Evolutionary conservation across 2,329 filamentous ascomycete genomes (phyloP).

Genomic region (Bipolaris sorokiniana): DNA sequence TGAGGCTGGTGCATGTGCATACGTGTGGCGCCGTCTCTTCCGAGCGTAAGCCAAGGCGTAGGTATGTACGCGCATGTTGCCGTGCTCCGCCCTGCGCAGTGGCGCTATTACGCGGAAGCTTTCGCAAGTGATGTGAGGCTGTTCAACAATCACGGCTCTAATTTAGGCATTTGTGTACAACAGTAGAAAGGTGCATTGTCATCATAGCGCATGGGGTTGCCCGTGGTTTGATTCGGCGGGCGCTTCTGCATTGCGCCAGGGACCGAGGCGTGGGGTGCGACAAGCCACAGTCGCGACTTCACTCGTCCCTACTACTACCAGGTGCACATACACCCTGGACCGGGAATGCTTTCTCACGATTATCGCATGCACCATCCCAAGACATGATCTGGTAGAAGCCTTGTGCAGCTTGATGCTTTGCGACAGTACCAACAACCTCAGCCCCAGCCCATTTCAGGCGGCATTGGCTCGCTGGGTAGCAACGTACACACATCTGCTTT

Average conservation of each 20-base stretch:
- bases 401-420: slow-evolving; percentile 14
- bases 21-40: slow-evolving; percentile 36
- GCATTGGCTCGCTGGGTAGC: slow-evolving; percentile 22
- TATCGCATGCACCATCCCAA: background rate
- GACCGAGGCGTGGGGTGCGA: slow-evolving; percentile 33
- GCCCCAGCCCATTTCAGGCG: slow-evolving; percentile 13
- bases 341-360: background rate
- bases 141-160: background rate
- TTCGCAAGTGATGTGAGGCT: slow-evolving; percentile 30
- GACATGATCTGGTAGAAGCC: background rate
- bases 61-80: slow-evolving; percentile 25
- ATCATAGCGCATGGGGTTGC: slow-evolving; percentile 26
- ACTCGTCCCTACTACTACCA: background rate
- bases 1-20: slow-evolving; percentile 41
- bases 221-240: slow-evolving; percentile 17
- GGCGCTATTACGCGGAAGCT: slow-evolving; percentile 40
- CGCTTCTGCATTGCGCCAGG: slow-evolving; percentile 20
- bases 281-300: slow-evolving; percentile 33
- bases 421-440: slow-evolving; percentile 21
- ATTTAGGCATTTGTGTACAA: background rate
- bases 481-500: slow-evolving; percentile 14
- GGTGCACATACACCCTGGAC: background rate
- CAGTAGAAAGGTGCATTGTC: slow-evolving; percentile 1
- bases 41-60: slow-evolving; percentile 28
- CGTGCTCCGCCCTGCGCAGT: slow-evolving; percentile 39